A percentile compares a stretch with the other conserved stretches of the same genome.
phyloP scores from a whole-genome alignment of 169 alveolate species.

The Plasmodium cynomolgi region DNA sequence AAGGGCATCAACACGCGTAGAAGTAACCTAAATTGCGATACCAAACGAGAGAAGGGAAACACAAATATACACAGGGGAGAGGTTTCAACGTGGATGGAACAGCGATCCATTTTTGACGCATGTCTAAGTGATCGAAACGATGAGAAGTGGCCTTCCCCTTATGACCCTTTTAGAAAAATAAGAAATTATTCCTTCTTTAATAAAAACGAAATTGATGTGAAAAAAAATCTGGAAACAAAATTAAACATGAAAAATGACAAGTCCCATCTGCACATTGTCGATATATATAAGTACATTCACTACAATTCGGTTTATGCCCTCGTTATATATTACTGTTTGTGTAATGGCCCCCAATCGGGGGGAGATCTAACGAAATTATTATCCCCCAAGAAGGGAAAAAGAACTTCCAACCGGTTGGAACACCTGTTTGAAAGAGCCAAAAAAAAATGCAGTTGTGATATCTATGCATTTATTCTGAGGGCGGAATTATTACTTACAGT shows the following conservation, averaged over 20 bases:
- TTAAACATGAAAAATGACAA: slow-evolving; percentile 9
- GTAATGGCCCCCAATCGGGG: slow-evolving; percentile 9
- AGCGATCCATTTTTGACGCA: not conserved
- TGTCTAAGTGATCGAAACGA: slow-evolving; percentile 12
- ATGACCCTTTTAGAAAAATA: slow-evolving; percentile 4
- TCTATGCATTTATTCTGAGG: slow-evolving; percentile 10
- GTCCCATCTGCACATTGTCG: slow-evolving; percentile 26
- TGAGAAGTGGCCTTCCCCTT: not conserved
- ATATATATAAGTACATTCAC: slow-evolving; percentile 38
- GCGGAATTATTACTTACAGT: slow-evolving; percentile 27
- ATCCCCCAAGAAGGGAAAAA: not conserved
- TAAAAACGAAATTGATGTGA: slow-evolving; percentile 18
- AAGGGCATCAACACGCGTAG: not conserved
- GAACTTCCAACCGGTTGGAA: not conserved
- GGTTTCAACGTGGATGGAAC: not conserved
- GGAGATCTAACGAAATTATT: not conserved
- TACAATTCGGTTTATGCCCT: slow-evolving; percentile 33
- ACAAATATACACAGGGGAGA: not conserved
- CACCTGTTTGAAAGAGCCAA: not conserved
- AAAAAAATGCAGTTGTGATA: slow-evolving; percentile 48
- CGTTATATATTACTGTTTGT: slow-evolving; percentile 51
- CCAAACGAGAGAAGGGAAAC: slow-evolving; percentile 2
- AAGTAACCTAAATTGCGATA: not conserved
- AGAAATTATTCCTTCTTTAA: slow-evolving; percentile 4
- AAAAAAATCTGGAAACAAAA: slow-evolving; percentile 37